Evolutionary conservation across 2,329 filamentous ascomycete species (phyloP).

Genomic region (Orbilia ellipsospora): DNA sequence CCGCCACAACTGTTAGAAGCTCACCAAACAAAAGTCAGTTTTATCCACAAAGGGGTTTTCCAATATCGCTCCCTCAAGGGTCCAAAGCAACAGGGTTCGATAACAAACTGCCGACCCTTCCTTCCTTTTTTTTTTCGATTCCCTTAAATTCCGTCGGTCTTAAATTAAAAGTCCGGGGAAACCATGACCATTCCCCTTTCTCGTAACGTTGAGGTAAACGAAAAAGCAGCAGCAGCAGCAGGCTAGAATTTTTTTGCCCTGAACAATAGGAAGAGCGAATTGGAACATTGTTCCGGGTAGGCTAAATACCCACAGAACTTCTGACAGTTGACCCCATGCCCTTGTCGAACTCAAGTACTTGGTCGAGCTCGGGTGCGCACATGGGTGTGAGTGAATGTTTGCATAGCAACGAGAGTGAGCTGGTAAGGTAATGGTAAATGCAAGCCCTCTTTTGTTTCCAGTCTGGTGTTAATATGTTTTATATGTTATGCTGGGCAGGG

Average conservation of each 20-base stretch:
- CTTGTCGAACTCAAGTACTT: background rate
- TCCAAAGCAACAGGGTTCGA: too few species aligned
- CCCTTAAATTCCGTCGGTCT: slow-evolving; percentile 1
- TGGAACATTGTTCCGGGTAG: slow-evolving; percentile 2
- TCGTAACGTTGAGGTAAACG: background rate
- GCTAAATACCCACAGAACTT: background rate
- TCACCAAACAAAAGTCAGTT: too few species aligned
- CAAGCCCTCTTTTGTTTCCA: too few species aligned
- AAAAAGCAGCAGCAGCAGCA: too few species aligned
- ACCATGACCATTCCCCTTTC: slow-evolving; percentile 11
- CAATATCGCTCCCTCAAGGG: too few species aligned
- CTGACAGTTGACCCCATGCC: background rate
- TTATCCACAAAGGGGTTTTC: too few species aligned
- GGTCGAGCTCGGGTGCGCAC: background rate
- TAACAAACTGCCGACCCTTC: too few species aligned
- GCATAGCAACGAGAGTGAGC: background rate
- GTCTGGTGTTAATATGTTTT: too few species aligned
- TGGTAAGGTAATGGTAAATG: background rate
- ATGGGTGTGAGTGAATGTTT: background rate
- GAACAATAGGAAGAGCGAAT: too few species aligned
- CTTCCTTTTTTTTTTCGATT: background rate
- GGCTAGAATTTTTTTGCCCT: too few species aligned
- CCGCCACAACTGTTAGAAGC: too few species aligned
- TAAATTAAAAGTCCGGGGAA: slow-evolving; percentile 49
- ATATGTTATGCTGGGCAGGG: too few species aligned